Conservation (phyloP, 345 rosid species). For the Aurinia saxatilis region DNA sequence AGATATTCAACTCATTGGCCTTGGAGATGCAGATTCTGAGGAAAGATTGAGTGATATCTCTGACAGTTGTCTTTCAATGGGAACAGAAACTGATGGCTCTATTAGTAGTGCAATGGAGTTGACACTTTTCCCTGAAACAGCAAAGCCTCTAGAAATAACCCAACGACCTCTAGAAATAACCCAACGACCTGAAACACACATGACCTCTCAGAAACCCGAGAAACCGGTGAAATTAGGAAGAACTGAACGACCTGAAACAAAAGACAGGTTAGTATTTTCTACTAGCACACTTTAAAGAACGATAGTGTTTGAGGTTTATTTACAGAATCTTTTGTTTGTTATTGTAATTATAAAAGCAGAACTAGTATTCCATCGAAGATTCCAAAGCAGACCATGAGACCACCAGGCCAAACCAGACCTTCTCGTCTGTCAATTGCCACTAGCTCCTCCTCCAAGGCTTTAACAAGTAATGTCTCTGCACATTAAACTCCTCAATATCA, state of each 20-base stretch:
- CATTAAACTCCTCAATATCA: not conserved
- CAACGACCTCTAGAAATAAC: conserved; percentile 11
- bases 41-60: conserved; percentile 95
- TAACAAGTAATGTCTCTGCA: conserved; percentile 37
- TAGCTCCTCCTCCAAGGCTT: conserved; percentile 46
- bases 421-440: conserved; percentile 44
- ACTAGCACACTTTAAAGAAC: not conserved
- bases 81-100: conserved; percentile 86
- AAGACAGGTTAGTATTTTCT: conserved; percentile 46
- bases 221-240: conserved; percentile 38
- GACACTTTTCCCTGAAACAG: conserved; percentile 67
- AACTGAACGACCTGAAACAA: conserved; percentile 28
- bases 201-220: conserved; percentile 29
- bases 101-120: conserved; percentile 59
- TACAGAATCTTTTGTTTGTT: not conserved
- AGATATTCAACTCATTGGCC: conserved; percentile 64
- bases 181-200: conserved; percentile 9
- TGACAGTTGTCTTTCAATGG: conserved; percentile 85
- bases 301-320: not conserved
- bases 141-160: conserved; percentile 24
- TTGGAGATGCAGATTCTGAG: conserved; percentile 65
- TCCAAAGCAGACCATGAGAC: conserved; percentile 46
- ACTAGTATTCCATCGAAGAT: conserved; percentile 39
- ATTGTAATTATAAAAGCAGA: conserved; percentile 22
- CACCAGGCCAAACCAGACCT: conserved; percentile 35